Base-by-base conservation (phyloP, 148 eudicot species). In the Dianthus caryophyllus region DNA sequence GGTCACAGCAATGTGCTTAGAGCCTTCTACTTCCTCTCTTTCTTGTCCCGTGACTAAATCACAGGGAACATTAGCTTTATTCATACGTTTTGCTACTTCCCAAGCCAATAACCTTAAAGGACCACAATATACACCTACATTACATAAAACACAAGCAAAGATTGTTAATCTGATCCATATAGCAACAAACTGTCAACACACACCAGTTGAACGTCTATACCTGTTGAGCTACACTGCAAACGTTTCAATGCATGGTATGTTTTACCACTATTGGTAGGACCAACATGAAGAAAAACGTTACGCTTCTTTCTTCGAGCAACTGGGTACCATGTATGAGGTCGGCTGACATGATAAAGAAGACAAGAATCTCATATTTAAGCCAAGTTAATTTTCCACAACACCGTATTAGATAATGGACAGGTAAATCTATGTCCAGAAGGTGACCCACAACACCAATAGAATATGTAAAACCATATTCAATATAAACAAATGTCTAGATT, bases 221-320 rank as follows among this genome's bases (percentile, higher is more conserved):
- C 99, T 58, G 97, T 84, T 76, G 93, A 78, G 82, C 97, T 83
- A 41, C 81, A 73, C 80, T 94, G 87, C 80, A 94, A 79, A 59
- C 75, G 85, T 82, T 94, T 90, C 71, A 94, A 71, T 25, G 99
- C 99, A 43, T 88, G 80, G 71, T 88, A 80, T 57, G 99, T 94
- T 78, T 94, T 94, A 56, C 99, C 99, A 74, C 99, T 94, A 67
- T 94, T 94, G 76, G 99, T 94, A 59, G 97, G 97, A 62, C 99
- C 99, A 50, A 94, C 90, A 62, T 94, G 99, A 60, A 94, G 84
- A 77, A 79, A 61, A 51, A 94, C 78, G 77, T 80, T 84, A 62
- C 99, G 73, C 17, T 67, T 82, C 81, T 90, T 90, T 67, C 70
- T 85, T 63, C 97, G 92, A 73, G 99, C 99, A 75, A 33, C 69